phyloP scores from a whole-genome alignment of 441 rosid genomes.

The Pelargonium cotyledonis region DNA sequence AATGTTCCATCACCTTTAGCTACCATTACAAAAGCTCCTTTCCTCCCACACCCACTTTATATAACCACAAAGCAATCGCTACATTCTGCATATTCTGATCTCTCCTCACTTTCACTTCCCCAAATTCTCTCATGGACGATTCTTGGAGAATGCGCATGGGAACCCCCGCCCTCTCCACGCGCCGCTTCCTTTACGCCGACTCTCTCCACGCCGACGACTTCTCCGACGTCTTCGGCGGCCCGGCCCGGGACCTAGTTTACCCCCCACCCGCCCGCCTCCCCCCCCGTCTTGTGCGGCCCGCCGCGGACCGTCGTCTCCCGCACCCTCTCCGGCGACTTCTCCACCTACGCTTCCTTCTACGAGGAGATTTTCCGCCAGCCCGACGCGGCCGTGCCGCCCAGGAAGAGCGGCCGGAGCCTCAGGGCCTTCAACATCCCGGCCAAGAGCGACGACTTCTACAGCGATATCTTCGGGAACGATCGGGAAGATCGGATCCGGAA shows the following conservation, averaged over 20 bases:
- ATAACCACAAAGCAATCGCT: background rate
- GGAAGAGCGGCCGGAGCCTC: slow-evolving; percentile 42
- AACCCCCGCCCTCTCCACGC: background rate
- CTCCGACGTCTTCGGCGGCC: slow-evolving; percentile 3
- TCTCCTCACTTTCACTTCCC: background rate
- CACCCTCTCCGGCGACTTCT: background rate
- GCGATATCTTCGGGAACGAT: slow-evolving; percentile 53
- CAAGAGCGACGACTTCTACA: slow-evolving; percentile 48
- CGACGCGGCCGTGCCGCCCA: slow-evolving; percentile 23
- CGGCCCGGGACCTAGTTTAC: too few relatives aligned
- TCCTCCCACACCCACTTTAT: background rate
- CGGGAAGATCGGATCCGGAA: slow-evolving; percentile 16
- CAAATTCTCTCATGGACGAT: background rate
- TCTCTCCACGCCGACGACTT: background rate
- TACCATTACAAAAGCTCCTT: background rate
- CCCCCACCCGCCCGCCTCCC: too few relatives aligned
- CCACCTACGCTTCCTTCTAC: background rate
- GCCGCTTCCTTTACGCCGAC: background rate
- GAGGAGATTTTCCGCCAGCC: slow-evolving; percentile 35
- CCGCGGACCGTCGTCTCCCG: too few relatives aligned
- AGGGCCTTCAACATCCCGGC: slow-evolving; percentile 69
- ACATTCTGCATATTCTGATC: background rate
- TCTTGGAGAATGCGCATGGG: slow-evolving; percentile 5
- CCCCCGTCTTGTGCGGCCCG: too few relatives aligned
- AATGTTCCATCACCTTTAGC: background rate